phyloP scores from a whole-genome alignment of 768 basidiomycete genomes.

The Tubosaeta sp. region DNA sequence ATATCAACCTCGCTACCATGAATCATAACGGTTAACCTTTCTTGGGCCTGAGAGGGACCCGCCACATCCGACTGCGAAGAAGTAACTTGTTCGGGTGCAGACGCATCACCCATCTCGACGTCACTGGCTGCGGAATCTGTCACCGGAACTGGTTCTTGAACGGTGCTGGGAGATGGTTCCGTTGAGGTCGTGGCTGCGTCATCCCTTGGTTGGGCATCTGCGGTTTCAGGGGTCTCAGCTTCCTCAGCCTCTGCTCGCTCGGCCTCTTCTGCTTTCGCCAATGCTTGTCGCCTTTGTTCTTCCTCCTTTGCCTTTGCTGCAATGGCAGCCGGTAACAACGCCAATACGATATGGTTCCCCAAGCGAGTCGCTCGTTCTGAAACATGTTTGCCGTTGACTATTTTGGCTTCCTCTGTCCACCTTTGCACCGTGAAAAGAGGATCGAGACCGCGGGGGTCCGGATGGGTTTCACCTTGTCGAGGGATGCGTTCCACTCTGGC shows the following conservation, averaged over 20 bases:
- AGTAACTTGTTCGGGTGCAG: conserved; percentile 17
- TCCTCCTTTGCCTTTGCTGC: conserved; percentile 48
- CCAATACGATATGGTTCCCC: conserved; percentile 64
- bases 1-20: conserved; percentile 94
- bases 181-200: conserved; percentile 10
- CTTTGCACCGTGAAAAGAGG: conserved; percentile 80
- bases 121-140: conserved; percentile 37
- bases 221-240: conserved; percentile 32
- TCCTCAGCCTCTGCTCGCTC: conserved; percentile 30
- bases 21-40: conserved; percentile 84
- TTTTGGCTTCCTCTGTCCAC: conserved; percentile 87
- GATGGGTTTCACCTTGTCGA: conserved; percentile 45
- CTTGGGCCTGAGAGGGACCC: conserved; percentile 37
- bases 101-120: conserved; percentile 48
- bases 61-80: conserved; percentile 15
- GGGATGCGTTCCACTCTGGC: conserved; percentile 58
- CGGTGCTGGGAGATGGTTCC: conserved; percentile 7
- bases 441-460: conserved; percentile 50
- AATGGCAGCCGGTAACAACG: conserved; percentile 75
- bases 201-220: conserved; percentile 12
- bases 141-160: conserved; percentile 17
- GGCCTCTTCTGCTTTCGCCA: conserved; percentile 47
- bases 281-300: conserved; percentile 38
- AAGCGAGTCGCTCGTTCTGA: conserved; percentile 63
- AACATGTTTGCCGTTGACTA: conserved; percentile 72